These are phyloP conservation scores for Rhodotorula diobovata DNA, from an alignment of 768 basidiomycete genomes.

Conservation along the genomic window DNA sequence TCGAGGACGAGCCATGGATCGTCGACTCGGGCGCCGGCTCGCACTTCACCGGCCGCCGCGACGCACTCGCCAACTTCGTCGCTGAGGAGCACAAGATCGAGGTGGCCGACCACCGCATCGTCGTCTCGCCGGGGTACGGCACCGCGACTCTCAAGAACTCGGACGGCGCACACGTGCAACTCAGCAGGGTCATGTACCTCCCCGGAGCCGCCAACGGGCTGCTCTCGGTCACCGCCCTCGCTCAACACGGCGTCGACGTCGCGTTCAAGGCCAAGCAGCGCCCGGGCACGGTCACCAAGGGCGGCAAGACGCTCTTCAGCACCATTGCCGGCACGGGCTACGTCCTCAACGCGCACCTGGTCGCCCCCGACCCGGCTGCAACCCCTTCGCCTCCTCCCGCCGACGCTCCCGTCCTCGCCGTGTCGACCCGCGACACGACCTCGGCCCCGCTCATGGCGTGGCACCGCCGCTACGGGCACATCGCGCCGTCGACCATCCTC, in stretches of 20 bases:
- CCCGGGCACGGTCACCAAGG: background rate
- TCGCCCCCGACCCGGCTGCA: background rate
- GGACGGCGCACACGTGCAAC: background rate
- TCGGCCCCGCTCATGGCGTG: background rate
- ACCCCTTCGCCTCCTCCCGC: background rate
- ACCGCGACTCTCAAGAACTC: background rate
- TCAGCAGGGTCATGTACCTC: slow-evolving; percentile 1
- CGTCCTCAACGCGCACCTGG: background rate
- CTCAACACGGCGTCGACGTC: background rate
- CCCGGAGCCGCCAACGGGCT: slow-evolving; percentile 5
- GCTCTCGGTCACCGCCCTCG: background rate
- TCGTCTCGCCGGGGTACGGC: slow-evolving; percentile 3
- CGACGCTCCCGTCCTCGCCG: too few species aligned
- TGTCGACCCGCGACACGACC: background rate
- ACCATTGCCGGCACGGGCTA: background rate
- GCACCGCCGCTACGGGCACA: slow-evolving; percentile 8
- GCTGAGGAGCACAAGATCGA: background rate
- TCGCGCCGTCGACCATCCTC: slow-evolving; percentile 3
- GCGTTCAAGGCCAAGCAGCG: background rate
- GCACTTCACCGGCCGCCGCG: slow-evolving; percentile 1
- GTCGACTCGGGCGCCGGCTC: slow-evolving; percentile 7
- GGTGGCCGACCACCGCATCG: background rate
- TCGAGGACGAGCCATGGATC: slow-evolving; percentile 7
- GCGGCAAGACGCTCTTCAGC: background rate
- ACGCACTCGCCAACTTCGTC: background rate